Evolutionary conservation across 2,329 filamentous ascomycete genomes (phyloP), one percentile per base, ranked within the genome.

Genomic region (Cladophialophora psammophila): DNA sequence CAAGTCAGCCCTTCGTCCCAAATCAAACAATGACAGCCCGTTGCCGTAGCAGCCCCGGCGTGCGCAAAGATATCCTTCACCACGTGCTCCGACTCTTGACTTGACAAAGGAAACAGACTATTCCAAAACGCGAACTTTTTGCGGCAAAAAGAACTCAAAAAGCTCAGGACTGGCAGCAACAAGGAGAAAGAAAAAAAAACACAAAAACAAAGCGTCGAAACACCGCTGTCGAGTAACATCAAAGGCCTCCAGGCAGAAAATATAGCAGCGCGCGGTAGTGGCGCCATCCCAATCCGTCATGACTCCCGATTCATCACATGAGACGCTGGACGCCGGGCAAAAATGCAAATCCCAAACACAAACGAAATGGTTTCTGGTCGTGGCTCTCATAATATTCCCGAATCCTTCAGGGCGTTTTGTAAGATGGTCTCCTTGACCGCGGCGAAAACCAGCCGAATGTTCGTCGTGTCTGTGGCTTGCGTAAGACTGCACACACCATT

Each of bases 391-490:
- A 99, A 88, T 79, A 99, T 98, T 73, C 95, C 95, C 26, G 95
- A 98, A 80, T 99, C 95, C 82, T 96, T 97, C 73, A 99, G 87
- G 56, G 95, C 95, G 78, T 99, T 99, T 80, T 98, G 96, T 73
- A 99, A 83, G 76, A 99, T 99, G 38, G 95, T 99, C 82, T 99
- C 95, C 80, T 99, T 99, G 68, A 99, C 95, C 8, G 95, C 95
- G 38, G 94, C 95, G 80, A 99, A 99, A 56, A 99, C 95, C 42
- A 99, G 87, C 72, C 95, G 92, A 75, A 99, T 97, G 77, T 99
- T 99, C 60, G 94, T 97, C 3, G 95, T 99, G 79, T 99, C 95
- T 71, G 95, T 99, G 54, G 95, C 95, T 90, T 99, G 95, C 38
- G 95, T 99, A 69, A 99, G 87, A 80, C 94, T 98, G 74, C 18